Base-by-base conservation (phyloP, 352 stramenopile species). In the Phytopythium vexans region DNA sequence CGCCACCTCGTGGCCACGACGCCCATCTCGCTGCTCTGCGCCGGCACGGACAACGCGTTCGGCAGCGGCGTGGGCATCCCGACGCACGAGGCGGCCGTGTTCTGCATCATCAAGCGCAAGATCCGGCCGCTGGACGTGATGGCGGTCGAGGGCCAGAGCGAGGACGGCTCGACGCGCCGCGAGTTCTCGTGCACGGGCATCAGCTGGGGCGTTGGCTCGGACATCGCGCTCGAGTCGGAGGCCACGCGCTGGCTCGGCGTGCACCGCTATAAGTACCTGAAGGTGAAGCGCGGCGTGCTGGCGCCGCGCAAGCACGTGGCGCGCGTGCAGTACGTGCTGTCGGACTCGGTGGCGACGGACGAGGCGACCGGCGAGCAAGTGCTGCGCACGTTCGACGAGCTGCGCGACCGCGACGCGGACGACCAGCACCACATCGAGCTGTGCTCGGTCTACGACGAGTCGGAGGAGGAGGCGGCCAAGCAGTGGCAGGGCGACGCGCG, bases 51-150 rank as follows among this genome's bases (percentile, higher is more conserved):
- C 48, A 89, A 92, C 54, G 79, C 82, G n/a, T 89, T 92, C 44
- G 78, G 82, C 35, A 70, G 84, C 36, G 79, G 79, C 21, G 80
- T 92, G 3, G 79, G 79, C 21, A 88, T 73, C 14, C 78, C 82
- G 1, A 83, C 72, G 0, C 82, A 89, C 41, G 77, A 73, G 35
- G 67, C 79, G 27, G 69, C 82, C 0, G 74, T 90, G 10, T 92
- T 85, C 60, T 88, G 79, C 60, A 81, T 89, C 58, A 85, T 92
- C 43, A 89, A 86, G 62, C 79, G 79, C 55, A 90, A 92, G 67
- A 89, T 92, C 38, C 78, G 82, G 1, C 77, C 82, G 35, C 56
- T 92, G 7, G 82, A 92, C 50, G 82, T 89, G 21, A 65, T 89
- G 38, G 68, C 82, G 1, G 82, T 73, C 52, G 66, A 86, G 35